Evolutionary conservation across 148 eudicot species (phyloP).

Genomic region (Rhododendron kiyosumense): DNA sequence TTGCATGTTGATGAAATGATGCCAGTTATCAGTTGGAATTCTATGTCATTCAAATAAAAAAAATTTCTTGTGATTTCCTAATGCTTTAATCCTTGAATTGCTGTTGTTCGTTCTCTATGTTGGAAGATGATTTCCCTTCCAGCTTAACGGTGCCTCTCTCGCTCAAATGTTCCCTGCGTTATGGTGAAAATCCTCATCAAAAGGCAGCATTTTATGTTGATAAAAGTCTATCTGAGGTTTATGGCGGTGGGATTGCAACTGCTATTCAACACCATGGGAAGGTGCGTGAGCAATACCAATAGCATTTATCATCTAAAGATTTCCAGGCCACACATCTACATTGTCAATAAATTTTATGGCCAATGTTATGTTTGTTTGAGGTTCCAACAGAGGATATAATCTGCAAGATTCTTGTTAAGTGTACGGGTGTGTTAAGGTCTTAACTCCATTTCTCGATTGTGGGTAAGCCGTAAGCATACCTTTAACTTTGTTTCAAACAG

Average conservation of each 20-base stretch:
- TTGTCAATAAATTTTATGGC: neutral
- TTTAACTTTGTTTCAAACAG: neutral
- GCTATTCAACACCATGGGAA: conserved; percentile 96
- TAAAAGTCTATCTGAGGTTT: conserved; percentile 85
- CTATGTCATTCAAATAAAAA: neutral
- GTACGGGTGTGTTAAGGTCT: neutral
- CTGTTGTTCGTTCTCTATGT: conserved; percentile 8
- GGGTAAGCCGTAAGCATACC: neutral
- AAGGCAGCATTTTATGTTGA: conserved; percentile 91
- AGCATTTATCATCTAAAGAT: neutral
- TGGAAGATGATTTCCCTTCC: conserved; percentile 76
- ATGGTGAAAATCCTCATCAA: conserved; percentile 99
- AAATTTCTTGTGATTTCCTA: neutral
- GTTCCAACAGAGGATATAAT: neutral
- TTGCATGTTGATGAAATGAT: neutral
- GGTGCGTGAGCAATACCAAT: conserved; percentile 38
- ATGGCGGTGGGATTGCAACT: conserved; percentile 92
- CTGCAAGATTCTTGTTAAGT: neutral
- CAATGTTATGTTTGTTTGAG: neutral
- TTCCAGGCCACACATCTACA: neutral
- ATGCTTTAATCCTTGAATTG: neutral
- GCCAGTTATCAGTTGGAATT: neutral
- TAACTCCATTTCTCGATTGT: neutral
- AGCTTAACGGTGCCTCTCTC: conserved; percentile 69
- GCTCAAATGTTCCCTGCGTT: conserved; percentile 72